Percentiles rank a stretch among this genome's conserved stretches.
These are phyloP conservation scores for Dactylellina drechsleri DNA, from an alignment of 2,329 filamentous ascomycete species.

Conservation along the genomic window DNA sequence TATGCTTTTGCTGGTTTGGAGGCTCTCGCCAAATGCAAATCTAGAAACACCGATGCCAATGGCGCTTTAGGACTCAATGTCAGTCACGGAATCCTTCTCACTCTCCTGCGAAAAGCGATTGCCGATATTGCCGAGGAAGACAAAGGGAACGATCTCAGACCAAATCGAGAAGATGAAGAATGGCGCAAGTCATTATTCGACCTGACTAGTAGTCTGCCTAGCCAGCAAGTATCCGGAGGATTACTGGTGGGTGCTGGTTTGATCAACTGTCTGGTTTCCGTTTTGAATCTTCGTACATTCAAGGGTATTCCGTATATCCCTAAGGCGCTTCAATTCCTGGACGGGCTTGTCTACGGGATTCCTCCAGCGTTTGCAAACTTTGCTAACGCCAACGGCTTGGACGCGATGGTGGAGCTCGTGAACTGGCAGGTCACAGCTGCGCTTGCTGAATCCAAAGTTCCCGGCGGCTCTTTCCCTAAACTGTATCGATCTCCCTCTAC, in stretches of 20 bases:
- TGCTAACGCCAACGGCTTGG: slow-evolving; percentile 82
- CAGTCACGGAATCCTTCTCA: slow-evolving; percentile 93
- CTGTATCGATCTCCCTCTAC: slow-evolving; percentile 81
- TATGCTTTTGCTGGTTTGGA: slow-evolving; percentile 84
- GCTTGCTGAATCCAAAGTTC: slow-evolving; percentile 73
- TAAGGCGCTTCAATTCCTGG: slow-evolving; percentile 85
- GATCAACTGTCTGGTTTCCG: slow-evolving; percentile 88
- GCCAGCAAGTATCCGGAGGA: slow-evolving; percentile 77
- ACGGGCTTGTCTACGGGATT: slow-evolving; percentile 85
- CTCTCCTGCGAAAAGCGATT: slow-evolving; percentile 89
- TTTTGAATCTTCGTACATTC: slow-evolving; percentile 81
- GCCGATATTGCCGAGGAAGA: slow-evolving; percentile 76
- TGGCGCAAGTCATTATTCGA: slow-evolving; percentile 92
- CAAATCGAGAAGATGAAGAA: slow-evolving; percentile 77
- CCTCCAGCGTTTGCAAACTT: slow-evolving; percentile 85
- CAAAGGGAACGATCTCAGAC: slow-evolving; percentile 68
- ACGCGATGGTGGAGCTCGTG: slow-evolving; percentile 87
- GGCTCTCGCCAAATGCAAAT: slow-evolving; percentile 81
- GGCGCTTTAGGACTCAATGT: slow-evolving; percentile 94
- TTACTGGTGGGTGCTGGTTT: slow-evolving; percentile 89
- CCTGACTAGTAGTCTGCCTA: slow-evolving; percentile 82
- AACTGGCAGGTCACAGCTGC: slow-evolving; percentile 77
- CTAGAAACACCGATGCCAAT: slow-evolving; percentile 81
- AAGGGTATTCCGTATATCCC: slow-evolving; percentile 86
- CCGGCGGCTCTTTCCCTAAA: slow-evolving; percentile 76